phyloP scores from a whole-genome alignment of 768 basidiomycete species.

The Brasilioporus rufonigricans region DNA sequence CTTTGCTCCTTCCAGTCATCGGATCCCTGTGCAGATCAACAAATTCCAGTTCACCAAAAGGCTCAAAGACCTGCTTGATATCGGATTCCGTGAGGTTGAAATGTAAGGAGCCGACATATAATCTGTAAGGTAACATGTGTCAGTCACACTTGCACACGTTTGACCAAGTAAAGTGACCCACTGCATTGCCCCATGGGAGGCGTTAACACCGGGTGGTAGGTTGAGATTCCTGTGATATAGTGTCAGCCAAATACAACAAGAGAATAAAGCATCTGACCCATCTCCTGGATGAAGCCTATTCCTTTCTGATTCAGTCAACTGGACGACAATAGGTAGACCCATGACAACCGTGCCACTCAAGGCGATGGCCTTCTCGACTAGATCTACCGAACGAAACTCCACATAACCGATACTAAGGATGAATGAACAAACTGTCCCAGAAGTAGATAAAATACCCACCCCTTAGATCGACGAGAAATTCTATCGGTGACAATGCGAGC shows the following conservation, averaged over 20 bases:
- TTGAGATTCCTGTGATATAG: slow-evolving; percentile 61
- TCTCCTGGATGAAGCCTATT: slow-evolving; percentile 88
- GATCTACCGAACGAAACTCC: slow-evolving; percentile 88
- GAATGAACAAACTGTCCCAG: slow-evolving; percentile 1
- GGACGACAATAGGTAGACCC: slow-evolving; percentile 96
- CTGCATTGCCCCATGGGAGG: slow-evolving; percentile 83
- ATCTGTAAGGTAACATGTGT: slow-evolving; percentile 42
- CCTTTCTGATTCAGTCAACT: slow-evolving; percentile 95
- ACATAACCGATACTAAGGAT: slow-evolving; percentile 89
- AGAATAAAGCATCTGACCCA: slow-evolving; percentile 49
- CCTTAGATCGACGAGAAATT: slow-evolving; percentile 94
- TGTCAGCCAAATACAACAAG: slow-evolving; percentile 10
- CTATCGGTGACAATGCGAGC: slow-evolving; percentile 95
- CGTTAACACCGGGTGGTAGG: slow-evolving; percentile 79
- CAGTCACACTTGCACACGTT: slow-evolving; percentile 7
- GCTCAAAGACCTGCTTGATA: slow-evolving; percentile 98
- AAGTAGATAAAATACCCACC: slow-evolving; percentile 48
- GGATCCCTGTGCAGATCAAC: slow-evolving; percentile 97
- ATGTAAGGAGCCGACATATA: slow-evolving; percentile 96
- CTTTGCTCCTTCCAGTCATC: slow-evolving; percentile 93
- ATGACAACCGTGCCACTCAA: slow-evolving; percentile 95
- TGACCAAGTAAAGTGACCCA: slow-evolving; percentile 41
- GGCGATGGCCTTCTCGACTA: slow-evolving; percentile 86
- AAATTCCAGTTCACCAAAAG: slow-evolving; percentile 97
- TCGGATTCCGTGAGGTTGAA: slow-evolving; percentile 97